Base-by-base conservation (phyloP, 768 basidiomycete species). In the Solioccasus polychromus region DNA sequence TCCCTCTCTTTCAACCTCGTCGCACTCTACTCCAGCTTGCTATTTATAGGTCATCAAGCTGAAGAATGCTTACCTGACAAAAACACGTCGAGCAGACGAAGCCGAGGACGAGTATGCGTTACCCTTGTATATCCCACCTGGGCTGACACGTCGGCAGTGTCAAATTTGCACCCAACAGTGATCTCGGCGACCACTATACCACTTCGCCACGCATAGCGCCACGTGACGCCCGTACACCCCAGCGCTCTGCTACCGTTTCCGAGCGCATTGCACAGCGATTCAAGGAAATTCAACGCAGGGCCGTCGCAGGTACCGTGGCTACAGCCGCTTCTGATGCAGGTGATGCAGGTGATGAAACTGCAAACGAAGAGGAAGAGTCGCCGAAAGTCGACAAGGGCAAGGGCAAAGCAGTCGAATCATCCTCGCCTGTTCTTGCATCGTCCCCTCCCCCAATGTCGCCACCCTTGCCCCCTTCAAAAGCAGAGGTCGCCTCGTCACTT, bases 91-190 rank as follows among this genome's bases (percentile, higher is more conserved):
- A 31, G 92, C 93, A 14, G 93, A 96, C 56, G 93, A 96, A 60
- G 85, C 86, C 8, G 92, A 92, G 62, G 93, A 96, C 62, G 92
- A 95, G 93, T 95, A 66, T 58, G 91, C 73, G 5, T 2, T 12
- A 11, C 23, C 30, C 39, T 40, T 35, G 24, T 42, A 39, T 34
- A 22, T 28, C 11, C n/a, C 7, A 9, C 26, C 3, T 20, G 23
- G 29, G 12, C 47, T 61, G 22, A 53, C 29, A 49, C 45, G 51
- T 50, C 47, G 30, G 41, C 58, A 95, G 92, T 63, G 88, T 80
- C 32, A 91, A 89, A 59, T 95, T 95, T 58, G 90, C 91, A 6
- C 92, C 92, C 7, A 83, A 77, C 57, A 68, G 69, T 36, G 75
- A 75, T 40, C 54, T 72, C 12, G 68, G 73, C 28, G 91, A 93